Evolutionary conservation across 108 stramenopile genomes (phyloP).

Genomic region (Hondaea fermentalgiana): DNA sequence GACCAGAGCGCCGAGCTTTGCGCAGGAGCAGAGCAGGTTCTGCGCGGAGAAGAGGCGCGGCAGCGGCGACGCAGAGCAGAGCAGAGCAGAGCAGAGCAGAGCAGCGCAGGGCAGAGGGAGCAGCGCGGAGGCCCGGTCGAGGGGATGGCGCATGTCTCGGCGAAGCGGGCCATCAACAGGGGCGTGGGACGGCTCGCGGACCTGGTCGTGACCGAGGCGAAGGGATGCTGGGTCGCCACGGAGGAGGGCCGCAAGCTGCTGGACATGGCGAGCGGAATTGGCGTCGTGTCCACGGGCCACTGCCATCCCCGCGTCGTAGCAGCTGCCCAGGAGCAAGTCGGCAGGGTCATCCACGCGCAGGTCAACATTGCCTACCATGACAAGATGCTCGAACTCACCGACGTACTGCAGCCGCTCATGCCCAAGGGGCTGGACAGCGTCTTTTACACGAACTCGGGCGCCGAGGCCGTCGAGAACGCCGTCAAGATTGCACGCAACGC

Average conservation of each 20-base stretch:
- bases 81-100: no score
- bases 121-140: no score
- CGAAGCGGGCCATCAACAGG: slow-evolving; percentile 33
- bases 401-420: slow-evolving; percentile 30
- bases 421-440: slow-evolving; percentile 39
- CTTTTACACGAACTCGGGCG: slow-evolving; percentile 60
- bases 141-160: neutral
- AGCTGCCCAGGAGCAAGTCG: slow-evolving; percentile 59
- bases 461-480: slow-evolving; percentile 62
- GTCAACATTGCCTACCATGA: slow-evolving; percentile 38
- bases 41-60: no score
- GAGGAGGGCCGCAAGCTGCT: slow-evolving; percentile 29
- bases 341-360: slow-evolving; percentile 47
- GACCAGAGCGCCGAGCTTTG: no score
- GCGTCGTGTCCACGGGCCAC: slow-evolving; percentile 64
- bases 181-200: slow-evolving; percentile 49
- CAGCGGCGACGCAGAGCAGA: no score
- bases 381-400: slow-evolving; percentile 48
- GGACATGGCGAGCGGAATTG: slow-evolving; percentile 64
- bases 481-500: slow-evolving; percentile 58
- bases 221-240: slow-evolving; percentile 42
- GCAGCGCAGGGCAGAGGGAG: no score
- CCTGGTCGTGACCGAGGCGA: slow-evolving; percentile 44
- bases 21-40: no score
- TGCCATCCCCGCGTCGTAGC: slow-evolving; percentile 54